Base-by-base conservation (phyloP, 1,284 basidiomycete species). In the Somion occarium region DNA sequence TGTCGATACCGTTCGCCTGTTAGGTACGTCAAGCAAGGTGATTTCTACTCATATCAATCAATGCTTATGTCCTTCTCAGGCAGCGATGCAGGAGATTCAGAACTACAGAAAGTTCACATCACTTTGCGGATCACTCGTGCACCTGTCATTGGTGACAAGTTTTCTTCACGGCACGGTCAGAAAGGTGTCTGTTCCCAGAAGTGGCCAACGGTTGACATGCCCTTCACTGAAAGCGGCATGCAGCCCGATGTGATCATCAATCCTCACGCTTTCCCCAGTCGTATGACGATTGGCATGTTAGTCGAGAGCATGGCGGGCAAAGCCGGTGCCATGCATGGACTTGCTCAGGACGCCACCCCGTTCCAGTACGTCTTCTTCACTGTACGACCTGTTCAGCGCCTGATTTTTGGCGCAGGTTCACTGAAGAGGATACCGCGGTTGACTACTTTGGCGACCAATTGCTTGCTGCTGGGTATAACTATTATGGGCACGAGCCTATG, bases 201-300 rank as follows among this genome's bases (percentile, higher is more conserved):
- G 72, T 99, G 95, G 93, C 96, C 97, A 2, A 83, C 88, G 27
- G 76, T 98, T 59, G 97, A 99, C 69, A 98, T 99, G 97, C 97
- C 97, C 5, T 99, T 99, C 77, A 88, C 85, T 58, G 97, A 99
- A 73, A 96, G 92, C 57, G 97, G 97, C 12, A 95, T 99, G 82
- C 96, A 98, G 69, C 97, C 97, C 1, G 97, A 99, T 69, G 86
- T 99, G 49, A 99, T 99, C 69, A 99, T 99, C 76, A 99, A 99
- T 71, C 97, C 97, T 27, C 97, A 99, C 69, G 97, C 97, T 19
- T 99, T 99, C 79, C 97, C 97, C 1, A 93, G 88, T 75, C 93
- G 97, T 61, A 99, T 99, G 97, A 99, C 97, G 5, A 99, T 99
- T 62, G 97, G 97, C 53, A 99, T 99, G 97, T 85, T 99, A 65